Base-by-base conservation (phyloP, 2,329 filamentous ascomycete genomes). In the Didymellaceae sp. region DNA sequence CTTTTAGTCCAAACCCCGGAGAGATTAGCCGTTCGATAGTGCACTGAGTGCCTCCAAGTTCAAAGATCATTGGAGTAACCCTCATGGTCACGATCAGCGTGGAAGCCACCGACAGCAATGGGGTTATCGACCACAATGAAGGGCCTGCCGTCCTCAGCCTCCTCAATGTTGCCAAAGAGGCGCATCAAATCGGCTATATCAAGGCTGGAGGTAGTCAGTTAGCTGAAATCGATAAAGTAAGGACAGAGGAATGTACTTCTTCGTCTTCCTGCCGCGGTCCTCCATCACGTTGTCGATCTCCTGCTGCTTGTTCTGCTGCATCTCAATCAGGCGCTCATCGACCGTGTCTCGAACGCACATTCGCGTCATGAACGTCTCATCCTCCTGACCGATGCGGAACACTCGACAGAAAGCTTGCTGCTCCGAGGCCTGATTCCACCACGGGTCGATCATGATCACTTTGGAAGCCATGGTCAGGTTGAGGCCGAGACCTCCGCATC, bases 401-500 rank as follows among this genome's bases (percentile, higher is more conserved):
- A 90, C 81, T 0, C 88, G 81, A 1, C 78, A 81, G 62, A 83
- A 83, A 0, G 82, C 86, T 60, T 90, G 88, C n/a, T 84, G 74
- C 58, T 90, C 86, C 0, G 77, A 68, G 0, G 79, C 75, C 1
- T 70, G 69, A 48, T 90, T 89, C 83, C 84, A 90, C 78, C 77
- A 79, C 0, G 75, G 75, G 49, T 80, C 78, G 14, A 82, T 64
- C 11, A 75, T 70, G 31, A 82, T 78, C 39, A 80, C 77, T 5
- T 72, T 67, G 4, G 62, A 72, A 0, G 85, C 85, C 67, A 80
- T 80, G 0, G 82, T 85, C 9, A 87, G 71, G 58, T 87, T 86
- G 17, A 87, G 75, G 0, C 82, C 80, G 42, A 75, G 69, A 2
- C 84, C 84, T 24, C 85, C 85, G 17, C 78, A 81, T 42, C 79